Evolutionary conservation across 2,329 filamentous ascomycete genomes (phyloP).

Genomic region (Chaetomiaceae sp.): DNA sequence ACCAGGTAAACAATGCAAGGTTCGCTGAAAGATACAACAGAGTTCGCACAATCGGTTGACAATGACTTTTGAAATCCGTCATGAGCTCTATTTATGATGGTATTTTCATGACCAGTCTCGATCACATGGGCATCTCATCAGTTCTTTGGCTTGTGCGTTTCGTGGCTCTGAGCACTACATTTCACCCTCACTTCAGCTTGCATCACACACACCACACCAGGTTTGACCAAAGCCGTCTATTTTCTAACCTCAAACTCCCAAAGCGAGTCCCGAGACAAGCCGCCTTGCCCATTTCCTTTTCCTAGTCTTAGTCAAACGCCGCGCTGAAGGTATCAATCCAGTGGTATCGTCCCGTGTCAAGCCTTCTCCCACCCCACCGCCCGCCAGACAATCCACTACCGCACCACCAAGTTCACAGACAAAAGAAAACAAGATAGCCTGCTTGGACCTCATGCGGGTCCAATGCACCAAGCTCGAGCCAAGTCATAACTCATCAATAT

Average conservation of each 20-base stretch:
- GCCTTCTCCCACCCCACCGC: too few relatives aligned
- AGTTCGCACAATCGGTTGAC: too few relatives aligned
- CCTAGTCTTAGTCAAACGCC: constrained; percentile 4
- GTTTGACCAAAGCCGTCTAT: background rate
- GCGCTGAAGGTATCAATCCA: constrained; percentile 9
- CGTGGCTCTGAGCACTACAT: background rate
- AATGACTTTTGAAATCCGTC: too few relatives aligned
- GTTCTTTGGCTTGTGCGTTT: background rate
- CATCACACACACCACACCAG: too few relatives aligned
- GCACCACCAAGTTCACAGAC: background rate
- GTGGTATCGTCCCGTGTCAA: constrained; percentile 1
- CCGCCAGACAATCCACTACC: background rate
- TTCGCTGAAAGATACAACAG: too few relatives aligned
- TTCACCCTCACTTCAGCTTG: background rate
- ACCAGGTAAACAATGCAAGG: too few relatives aligned
- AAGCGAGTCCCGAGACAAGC: background rate
- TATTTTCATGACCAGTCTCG: too few relatives aligned
- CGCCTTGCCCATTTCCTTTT: background rate
- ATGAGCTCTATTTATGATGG: too few relatives aligned
- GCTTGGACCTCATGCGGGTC: background rate
- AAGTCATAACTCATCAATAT: constrained; percentile 1
- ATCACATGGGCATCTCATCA: too few relatives aligned
- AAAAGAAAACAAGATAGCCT: background rate
- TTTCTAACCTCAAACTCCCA: background rate
- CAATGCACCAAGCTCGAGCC: background rate